Evolutionary conservation across 2,329 filamentous ascomycete genomes (phyloP).

Genomic region (Calonectria hawksworthii): DNA sequence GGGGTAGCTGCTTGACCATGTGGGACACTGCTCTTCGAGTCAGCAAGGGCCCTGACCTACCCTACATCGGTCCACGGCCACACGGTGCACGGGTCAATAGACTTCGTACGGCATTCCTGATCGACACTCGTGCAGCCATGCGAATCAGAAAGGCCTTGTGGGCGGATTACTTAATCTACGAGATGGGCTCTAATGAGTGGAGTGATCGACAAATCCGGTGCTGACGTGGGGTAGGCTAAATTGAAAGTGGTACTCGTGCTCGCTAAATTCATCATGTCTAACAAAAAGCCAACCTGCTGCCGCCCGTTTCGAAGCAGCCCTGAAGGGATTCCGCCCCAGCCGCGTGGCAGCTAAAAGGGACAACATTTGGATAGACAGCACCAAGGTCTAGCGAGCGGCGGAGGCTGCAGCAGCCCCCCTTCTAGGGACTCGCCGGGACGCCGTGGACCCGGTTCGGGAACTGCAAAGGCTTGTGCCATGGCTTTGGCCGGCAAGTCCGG

Average conservation of each 20-base stretch:
- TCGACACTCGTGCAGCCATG: not conserved
- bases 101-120: constrained; percentile 40
- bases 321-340: constrained; percentile 30
- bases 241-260: constrained; percentile 15
- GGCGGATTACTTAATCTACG: constrained; percentile 13
- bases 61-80: constrained; percentile 13
- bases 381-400: not conserved
- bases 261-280: constrained; percentile 9
- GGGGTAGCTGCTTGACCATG: constrained; percentile 17
- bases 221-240: constrained; percentile 19
- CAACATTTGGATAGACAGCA: constrained; percentile 23
- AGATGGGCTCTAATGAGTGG: constrained; percentile 19
- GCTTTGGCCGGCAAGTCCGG: constrained; percentile 9
- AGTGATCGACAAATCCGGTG: constrained; percentile 22
- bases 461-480: not conserved
- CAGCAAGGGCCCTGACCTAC: constrained; percentile 5
- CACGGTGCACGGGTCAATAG: constrained; percentile 20
- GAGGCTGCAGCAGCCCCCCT: not conserved
- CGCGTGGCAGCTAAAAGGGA: constrained; percentile 20
- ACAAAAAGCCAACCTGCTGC: not conserved
- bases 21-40: not conserved
- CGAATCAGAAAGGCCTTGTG: not conserved
- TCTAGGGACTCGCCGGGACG: constrained; percentile 29
- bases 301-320: constrained; percentile 20
- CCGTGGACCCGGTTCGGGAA: constrained; percentile 21